Conservation (phyloP, 2,329 filamentous ascomycete genomes). For the Blastomyces emzantsi region DNA sequence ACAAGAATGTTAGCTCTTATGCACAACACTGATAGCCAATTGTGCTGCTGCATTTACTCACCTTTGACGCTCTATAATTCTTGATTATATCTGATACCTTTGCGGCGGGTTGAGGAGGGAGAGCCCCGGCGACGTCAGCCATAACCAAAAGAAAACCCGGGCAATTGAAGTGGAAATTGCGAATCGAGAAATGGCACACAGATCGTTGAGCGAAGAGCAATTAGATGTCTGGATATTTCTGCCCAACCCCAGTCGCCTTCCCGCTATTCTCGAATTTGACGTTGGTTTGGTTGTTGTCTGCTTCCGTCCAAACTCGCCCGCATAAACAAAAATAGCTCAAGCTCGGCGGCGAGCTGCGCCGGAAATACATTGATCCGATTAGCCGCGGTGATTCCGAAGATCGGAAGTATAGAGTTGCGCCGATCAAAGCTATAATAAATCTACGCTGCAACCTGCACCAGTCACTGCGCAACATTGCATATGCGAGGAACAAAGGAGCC, state of each 20-base stretch:
- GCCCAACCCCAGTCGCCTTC: not conserved
- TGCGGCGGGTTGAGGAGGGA: constrained; percentile 21
- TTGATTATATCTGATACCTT: constrained; percentile 70
- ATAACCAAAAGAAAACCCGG: constrained; percentile 11
- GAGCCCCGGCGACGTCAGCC: constrained; percentile 18
- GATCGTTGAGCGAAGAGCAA: not conserved
- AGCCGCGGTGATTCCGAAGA: not conserved
- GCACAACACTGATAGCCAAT: not conserved
- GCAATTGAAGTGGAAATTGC: not conserved
- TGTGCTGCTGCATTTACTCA: constrained; percentile 32
- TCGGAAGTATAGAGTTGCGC: too few species aligned
- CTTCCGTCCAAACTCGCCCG: not conserved
- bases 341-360: not conserved
- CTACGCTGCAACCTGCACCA: not conserved
- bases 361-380: constrained; percentile 2
- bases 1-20: not conserved
- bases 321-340: not conserved
- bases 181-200: not conserved
- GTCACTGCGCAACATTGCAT: too few species aligned
- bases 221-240: not conserved
- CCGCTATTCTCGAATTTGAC: not conserved
- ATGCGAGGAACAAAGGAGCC: constrained; percentile 1
- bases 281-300: not conserved
- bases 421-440: not conserved
- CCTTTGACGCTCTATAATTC: constrained; percentile 71